A percentile compares a stretch with the other conserved stretches of the same genome.
Evolutionary conservation across 2,329 filamentous ascomycete species (phyloP).

Genomic region (Xylariaceae sp.): DNA sequence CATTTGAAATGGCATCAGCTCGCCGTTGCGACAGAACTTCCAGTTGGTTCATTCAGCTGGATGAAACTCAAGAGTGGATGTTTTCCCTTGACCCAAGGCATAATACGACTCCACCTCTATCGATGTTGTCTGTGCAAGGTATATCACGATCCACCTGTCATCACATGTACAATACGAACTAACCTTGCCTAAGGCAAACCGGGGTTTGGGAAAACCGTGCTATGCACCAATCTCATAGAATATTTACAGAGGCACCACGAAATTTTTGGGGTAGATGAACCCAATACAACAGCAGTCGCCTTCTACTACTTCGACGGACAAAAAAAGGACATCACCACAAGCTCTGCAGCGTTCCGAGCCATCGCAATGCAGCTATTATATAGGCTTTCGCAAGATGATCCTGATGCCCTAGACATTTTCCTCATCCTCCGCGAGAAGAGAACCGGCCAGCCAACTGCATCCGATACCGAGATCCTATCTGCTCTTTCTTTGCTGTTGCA

Average conservation of each 20-base stretch:
- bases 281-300: background rate
- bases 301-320: background rate
- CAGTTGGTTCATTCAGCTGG: background rate
- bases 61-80: background rate
- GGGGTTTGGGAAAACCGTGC: background rate
- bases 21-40: background rate
- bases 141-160: no score
- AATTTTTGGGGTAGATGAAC: background rate
- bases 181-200: background rate
- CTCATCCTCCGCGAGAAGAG: background rate
- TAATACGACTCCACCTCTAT: background rate
- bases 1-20: background rate
- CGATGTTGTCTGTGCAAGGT: background rate
- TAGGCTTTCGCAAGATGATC: background rate
- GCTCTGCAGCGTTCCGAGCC: background rate
- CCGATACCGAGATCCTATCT: background rate
- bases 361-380: background rate
- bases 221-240: background rate
- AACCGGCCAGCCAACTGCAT: background rate
- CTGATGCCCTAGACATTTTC: background rate
- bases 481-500: background rate
- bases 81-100: background rate
- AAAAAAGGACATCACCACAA: background rate
- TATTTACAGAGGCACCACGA: background rate
- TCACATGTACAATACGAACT: background rate